Conservation (phyloP, 805 yeast genomes). For the Zygoascus tannicola region DNA sequence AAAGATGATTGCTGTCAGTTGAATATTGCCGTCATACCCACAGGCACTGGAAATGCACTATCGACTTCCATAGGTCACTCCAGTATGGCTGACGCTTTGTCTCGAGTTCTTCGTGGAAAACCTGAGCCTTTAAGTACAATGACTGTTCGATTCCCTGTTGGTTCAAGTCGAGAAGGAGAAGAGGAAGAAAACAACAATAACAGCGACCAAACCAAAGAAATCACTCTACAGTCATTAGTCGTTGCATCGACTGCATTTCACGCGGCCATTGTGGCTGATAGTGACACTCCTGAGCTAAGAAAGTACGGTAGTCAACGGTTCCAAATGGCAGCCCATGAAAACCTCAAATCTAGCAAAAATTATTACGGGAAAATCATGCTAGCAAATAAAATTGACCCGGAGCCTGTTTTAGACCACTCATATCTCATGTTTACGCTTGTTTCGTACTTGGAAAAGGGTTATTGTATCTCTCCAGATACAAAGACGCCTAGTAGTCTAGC, state of each 20-base stretch:
- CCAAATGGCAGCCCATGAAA: constrained; percentile 51
- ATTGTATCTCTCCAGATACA: constrained; percentile 55
- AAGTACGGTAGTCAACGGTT: constrained; percentile 59
- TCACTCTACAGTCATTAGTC: constrained; percentile 33
- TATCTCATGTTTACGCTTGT: constrained; percentile 53
- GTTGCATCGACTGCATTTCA: constrained; percentile 83
- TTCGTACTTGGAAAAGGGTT: constrained; percentile 48
- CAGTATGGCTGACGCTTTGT: constrained; percentile 23
- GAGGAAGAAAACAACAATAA: not conserved
- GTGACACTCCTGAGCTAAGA: constrained; percentile 61
- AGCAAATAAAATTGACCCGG: not conserved
- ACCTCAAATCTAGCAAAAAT: constrained; percentile 41
- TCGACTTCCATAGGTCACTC: constrained; percentile 46
- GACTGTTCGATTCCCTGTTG: constrained; percentile 34
- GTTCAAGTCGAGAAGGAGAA: constrained; percentile 16
- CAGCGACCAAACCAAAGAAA: constrained; percentile 11
- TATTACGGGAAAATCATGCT: constrained; percentile 26
- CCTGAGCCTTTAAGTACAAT: constrained; percentile 37
- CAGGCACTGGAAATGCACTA: constrained; percentile 84
- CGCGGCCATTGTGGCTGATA: constrained; percentile 72
- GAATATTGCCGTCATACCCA: constrained; percentile 41
- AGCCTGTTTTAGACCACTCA: constrained; percentile 37
- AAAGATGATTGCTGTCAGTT: constrained; percentile 11
- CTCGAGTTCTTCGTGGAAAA: constrained; percentile 21
- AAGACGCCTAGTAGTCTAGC: constrained; percentile 31